Conservation (phyloP, 331 rosid species). For the Phaseolus coccineus region DNA sequence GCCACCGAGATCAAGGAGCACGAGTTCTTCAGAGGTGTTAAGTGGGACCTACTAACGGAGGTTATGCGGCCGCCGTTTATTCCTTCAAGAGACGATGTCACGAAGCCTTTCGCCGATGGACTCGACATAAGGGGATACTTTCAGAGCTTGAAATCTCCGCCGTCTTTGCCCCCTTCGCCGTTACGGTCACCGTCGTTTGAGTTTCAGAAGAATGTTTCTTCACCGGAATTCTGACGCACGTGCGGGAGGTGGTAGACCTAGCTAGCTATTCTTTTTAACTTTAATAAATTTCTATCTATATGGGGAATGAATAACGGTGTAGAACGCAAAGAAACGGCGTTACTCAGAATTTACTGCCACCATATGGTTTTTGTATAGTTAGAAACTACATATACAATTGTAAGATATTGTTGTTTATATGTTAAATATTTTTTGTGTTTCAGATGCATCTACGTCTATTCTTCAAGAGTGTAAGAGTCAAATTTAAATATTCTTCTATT, state of each 20-base stretch:
- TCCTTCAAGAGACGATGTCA: slow-evolving; percentile 64
- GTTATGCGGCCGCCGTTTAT: slow-evolving; percentile 84
- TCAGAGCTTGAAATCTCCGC: slow-evolving; percentile 59
- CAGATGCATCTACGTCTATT: too few relatives aligned
- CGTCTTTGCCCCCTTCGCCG: slow-evolving; percentile 70
- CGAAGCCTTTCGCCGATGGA: neutral
- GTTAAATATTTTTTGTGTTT: too few relatives aligned
- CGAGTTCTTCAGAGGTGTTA: slow-evolving; percentile 74
- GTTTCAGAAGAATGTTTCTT: slow-evolving; percentile 42
- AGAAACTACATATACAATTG: slow-evolving; percentile 45
- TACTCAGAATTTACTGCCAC: slow-evolving; percentile 1
- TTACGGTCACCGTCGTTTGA: slow-evolving; percentile 51
- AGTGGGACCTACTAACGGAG: slow-evolving; percentile 83
- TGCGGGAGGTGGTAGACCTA: slow-evolving; percentile 35
- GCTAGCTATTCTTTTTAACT: slow-evolving; percentile 24
- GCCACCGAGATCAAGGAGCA: slow-evolving; percentile 87
- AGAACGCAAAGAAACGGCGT: slow-evolving; percentile 42
- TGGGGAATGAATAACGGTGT: slow-evolving; percentile 46
- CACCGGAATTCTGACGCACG: slow-evolving; percentile 65
- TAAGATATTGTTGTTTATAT: slow-evolving; percentile 33
- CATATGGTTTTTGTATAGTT: neutral
- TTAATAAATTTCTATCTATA: slow-evolving; percentile 22
- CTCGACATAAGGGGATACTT: slow-evolving; percentile 64
- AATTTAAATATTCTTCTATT: too few relatives aligned
- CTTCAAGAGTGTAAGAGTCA: too few relatives aligned